Evolutionary conservation across 495 filamentous ascomycete genomes (phyloP), one percentile per base, ranked within the genome.

Genomic region (Penicillium pulvis): DNA sequence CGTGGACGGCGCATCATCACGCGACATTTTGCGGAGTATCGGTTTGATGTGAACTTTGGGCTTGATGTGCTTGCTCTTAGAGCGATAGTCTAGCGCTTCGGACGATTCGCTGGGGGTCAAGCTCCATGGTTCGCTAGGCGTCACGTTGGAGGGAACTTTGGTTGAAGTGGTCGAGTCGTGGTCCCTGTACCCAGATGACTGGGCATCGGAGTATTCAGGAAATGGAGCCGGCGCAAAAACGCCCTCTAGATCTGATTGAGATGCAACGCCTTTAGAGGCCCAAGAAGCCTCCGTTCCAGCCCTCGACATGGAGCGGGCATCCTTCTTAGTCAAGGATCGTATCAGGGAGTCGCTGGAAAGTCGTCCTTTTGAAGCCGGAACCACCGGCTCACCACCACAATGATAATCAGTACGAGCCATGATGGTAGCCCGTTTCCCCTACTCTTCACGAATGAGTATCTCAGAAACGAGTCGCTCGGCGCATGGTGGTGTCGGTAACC

Each of bases 31-130:
- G 26, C 80, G 79, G n/a, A 84, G 64, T 19, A 85, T 75, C 10
- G 84, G 83, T 62, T 86, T 87, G 59, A 81, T 81, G 60, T 83
- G 80, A 0, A 75, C 71, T 41, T 76, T 74, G 55, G 68, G 51
- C 39, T 67, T 74, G 51, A 58, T 42, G 7, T 51, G 57, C 42
- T 62, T 71, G 41, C 56, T 53, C 58, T 71, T 72, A 17, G 71
- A 55, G 20, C 58, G 58, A 57, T 58, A 42, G 28, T 70, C 68
- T 28, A 69, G 64, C 17, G 57, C 53, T 28, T 72, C 66, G 12
- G 56, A 56, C 3, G 60, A 60, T 19, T 58, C 55, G 47, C 63
- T 63, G 8, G 53, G 36, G 28, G 58, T 33, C 20, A 44, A 24
- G 24, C 20, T 59, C 63, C 51, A 59, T n/a, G 61, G 48, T 30